These are phyloP conservation scores for Hyphopichia burtonii DNA, from an alignment of 1,139 yeast genomes.

Conservation along the genomic window DNA sequence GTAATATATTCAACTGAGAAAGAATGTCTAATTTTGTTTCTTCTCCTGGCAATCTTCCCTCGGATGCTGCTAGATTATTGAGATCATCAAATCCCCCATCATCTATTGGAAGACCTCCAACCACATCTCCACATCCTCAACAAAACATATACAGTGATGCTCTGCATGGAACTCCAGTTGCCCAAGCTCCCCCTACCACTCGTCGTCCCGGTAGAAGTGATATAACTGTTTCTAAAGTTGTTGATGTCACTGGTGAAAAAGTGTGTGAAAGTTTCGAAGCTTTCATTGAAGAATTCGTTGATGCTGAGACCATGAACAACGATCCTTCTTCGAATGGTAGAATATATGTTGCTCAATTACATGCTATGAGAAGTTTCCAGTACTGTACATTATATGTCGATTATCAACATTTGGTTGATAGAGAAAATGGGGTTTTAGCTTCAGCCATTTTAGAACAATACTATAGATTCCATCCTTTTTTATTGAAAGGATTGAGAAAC, in stretches of 20 bases:
- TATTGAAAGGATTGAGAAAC: slow-evolving; percentile 70
- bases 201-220: slow-evolving; percentile 44
- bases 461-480: slow-evolving; percentile 86
- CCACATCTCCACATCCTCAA: slow-evolving; percentile 26
- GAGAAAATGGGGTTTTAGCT: slow-evolving; percentile 87
- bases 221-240: slow-evolving; percentile 78
- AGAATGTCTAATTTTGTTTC: slow-evolving; percentile 46
- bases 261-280: slow-evolving; percentile 89
- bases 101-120: slow-evolving; percentile 37
- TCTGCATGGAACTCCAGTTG: slow-evolving; percentile 16
- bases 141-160: slow-evolving; percentile 19
- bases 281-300: slow-evolving; percentile 68
- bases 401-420: slow-evolving; percentile 70
- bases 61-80: slow-evolving; percentile 46
- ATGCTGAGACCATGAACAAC: slow-evolving; percentile 29
- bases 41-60: slow-evolving; percentile 46
- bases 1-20: background rate
- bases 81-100: slow-evolving; percentile 47
- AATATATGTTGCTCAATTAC: slow-evolving; percentile 76
- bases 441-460: slow-evolving; percentile 88
- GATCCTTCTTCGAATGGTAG: slow-evolving; percentile 50
- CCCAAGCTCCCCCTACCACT: slow-evolving; percentile 20
- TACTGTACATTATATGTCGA: slow-evolving; percentile 80
- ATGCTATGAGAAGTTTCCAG: slow-evolving; percentile 76
- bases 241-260: slow-evolving; percentile 90